Conservation (phyloP, 225 moss, liverwort and hornwort species). For the Marchantia polymorpha region DNA sequence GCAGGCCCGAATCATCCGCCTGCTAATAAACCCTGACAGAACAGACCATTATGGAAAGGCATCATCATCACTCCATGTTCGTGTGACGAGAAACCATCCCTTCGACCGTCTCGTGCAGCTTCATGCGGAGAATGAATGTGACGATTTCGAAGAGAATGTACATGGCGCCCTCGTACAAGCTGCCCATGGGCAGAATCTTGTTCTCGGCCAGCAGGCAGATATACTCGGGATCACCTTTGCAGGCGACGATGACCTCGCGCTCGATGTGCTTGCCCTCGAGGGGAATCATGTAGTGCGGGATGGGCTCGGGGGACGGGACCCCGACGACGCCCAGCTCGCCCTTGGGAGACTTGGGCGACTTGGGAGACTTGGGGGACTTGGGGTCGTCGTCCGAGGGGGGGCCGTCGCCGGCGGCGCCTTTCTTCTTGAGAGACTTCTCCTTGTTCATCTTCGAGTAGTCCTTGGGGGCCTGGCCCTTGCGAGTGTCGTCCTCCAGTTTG, state of each 20-base stretch:
- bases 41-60: too few species aligned
- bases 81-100: constrained; percentile 70
- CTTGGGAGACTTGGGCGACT: constrained; percentile 37
- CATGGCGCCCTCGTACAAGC: constrained; percentile 78
- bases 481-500: constrained; percentile 24
- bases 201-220: constrained; percentile 62
- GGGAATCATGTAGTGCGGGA: constrained; percentile 43
- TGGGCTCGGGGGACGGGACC: constrained; percentile 28
- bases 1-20: background rate
- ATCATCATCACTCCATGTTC: constrained; percentile 73
- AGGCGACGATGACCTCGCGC: constrained; percentile 30
- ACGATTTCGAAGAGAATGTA: constrained; percentile 76
- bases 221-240: constrained; percentile 43
- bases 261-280: constrained; percentile 46
- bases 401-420: constrained; percentile 18
- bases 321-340: constrained; percentile 36
- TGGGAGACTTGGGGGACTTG: constrained; percentile 14
- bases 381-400: background rate
- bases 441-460: constrained; percentile 36
- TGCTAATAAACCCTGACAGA: background rate
- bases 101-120: constrained; percentile 57
- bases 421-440: constrained; percentile 31
- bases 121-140: constrained; percentile 64
- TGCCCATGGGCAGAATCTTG: constrained; percentile 90
- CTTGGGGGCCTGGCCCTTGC: constrained; percentile 30